Evolutionary conservation across 257 asterid genomes (phyloP), one percentile per base, ranked within the genome.

Genomic region (Nicotiana paniculata): DNA sequence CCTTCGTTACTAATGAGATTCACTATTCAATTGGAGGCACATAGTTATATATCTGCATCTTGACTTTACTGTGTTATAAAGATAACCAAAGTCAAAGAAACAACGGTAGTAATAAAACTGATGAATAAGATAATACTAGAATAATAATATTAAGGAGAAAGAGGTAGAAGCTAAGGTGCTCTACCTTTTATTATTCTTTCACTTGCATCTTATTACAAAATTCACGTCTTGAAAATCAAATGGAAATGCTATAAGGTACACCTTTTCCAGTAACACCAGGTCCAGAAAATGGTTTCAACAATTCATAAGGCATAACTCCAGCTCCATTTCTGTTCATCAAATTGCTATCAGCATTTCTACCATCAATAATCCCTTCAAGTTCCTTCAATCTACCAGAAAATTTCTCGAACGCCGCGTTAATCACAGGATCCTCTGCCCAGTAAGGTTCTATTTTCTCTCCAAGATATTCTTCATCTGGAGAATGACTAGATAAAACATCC

Each of bases 401-500:
- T 35, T 83, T 70, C 17, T 90, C 94, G 51, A 86, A 92, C 0
- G 93, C 92, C n/a, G 87, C 92, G 0, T 30, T 90, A 43, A 93
- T 84, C 0, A 82, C 30, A 3, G 84, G 87, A 63, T 92, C 75
- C 7, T 86, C 90, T 3, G 69, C 86, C 91, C 92, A 93, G 17
- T 74, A 83, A 0, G 92, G 87, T 77, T 89, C 88, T 1, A 90
- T 82, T 5, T 55, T 11, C 0, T 51, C 82, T 2, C 97, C 97
- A 0, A 93, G 18, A 55, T 93, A 93, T 86, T 95, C 97, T 86
- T 95, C 99, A 51, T 95, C 98, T 0, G 98, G 94, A 1, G 98
- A 90, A 84, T 95, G 97, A 53, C 43, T 90, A 0, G 99, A 95
- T 48, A 95, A 79, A 9, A 93, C 92, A 39, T 93, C 93, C 10